A percentile compares a stretch with the other conserved stretches of the same genome.
Conservation (phyloP, 306 rosid genomes). For the Vigna reflexopilosa region DNA sequence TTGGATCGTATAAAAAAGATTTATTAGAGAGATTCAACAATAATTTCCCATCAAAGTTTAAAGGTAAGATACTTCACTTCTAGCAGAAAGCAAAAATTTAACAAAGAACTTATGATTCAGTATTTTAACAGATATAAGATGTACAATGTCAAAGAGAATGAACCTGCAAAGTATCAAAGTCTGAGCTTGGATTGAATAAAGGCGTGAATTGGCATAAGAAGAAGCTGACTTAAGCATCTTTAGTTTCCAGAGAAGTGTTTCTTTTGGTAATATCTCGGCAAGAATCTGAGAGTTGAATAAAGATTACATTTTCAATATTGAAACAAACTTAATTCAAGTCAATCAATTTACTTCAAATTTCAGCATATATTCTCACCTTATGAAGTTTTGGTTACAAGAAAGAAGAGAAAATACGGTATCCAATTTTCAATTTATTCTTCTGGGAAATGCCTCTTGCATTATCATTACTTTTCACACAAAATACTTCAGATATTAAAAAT, state of each 20-base stretch:
- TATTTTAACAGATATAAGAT: slow-evolving; percentile 22
- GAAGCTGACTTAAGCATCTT: slow-evolving; percentile 80
- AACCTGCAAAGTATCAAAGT: slow-evolving; percentile 84
- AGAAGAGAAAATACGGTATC: slow-evolving; percentile 11
- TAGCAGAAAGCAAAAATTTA: neutral
- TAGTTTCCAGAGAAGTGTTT: slow-evolving; percentile 84
- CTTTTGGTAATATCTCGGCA: slow-evolving; percentile 74
- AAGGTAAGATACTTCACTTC: neutral
- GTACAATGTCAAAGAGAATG: slow-evolving; percentile 14
- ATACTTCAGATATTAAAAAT: slow-evolving; percentile 25
- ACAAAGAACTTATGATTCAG: slow-evolving; percentile 19
- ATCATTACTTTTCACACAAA: slow-evolving; percentile 23
- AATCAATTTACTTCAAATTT: slow-evolving; percentile 16
- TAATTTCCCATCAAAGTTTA: neutral
- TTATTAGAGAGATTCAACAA: too few species aligned
- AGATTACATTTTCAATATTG: slow-evolving; percentile 44
- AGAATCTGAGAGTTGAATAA: slow-evolving; percentile 67
- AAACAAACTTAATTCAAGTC: slow-evolving; percentile 24
- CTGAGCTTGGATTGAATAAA: slow-evolving; percentile 81
- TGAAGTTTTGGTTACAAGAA: slow-evolving; percentile 24
- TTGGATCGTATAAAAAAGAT: too few species aligned
- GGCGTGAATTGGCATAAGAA: slow-evolving; percentile 67
- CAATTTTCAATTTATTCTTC: slow-evolving; percentile 36
- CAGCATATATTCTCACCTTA: slow-evolving; percentile 18
- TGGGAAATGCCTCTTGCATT: slow-evolving; percentile 10